These are phyloP conservation scores for Backusella psychrophila DNA, from an alignment of 192 early-diverging fungal genomes.

Conservation along the genomic window DNA sequence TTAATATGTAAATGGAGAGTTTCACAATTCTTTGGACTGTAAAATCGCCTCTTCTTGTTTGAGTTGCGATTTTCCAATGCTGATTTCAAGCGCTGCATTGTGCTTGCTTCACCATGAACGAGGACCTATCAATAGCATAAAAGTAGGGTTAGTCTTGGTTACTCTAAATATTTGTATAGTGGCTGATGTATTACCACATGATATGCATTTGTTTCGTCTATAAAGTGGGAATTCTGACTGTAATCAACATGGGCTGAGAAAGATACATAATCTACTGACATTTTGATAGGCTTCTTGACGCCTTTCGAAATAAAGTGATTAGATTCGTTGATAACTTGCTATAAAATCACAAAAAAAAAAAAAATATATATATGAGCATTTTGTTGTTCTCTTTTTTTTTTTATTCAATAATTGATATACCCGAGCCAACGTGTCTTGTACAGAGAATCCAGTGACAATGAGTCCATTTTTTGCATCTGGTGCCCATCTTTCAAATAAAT, in stretches of 20 bases:
- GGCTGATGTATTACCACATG: slow-evolving; percentile 64
- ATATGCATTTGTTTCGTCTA: slow-evolving; percentile 89
- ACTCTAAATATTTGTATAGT: background rate
- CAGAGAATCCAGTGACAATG: slow-evolving; percentile 95
- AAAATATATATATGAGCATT: background rate
- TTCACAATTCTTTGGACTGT: slow-evolving; percentile 87
- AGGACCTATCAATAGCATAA: slow-evolving; percentile 54
- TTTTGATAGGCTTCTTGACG: slow-evolving; percentile 67
- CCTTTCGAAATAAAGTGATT: slow-evolving; percentile 79
- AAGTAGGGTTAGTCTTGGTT: background rate
- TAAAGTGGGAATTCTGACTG: slow-evolving; percentile 93
- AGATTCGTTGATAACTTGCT: slow-evolving; percentile 76
- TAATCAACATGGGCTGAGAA: slow-evolving; percentile 99
- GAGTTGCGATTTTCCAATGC: slow-evolving; percentile 81
- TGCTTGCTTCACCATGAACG: slow-evolving; percentile 94
- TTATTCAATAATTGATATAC: slow-evolving; percentile 29
- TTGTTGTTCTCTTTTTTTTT: slow-evolving; percentile 1
- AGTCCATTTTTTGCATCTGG: slow-evolving; percentile 89
- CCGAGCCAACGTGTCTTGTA: slow-evolving; percentile 92
- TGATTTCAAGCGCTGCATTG: slow-evolving; percentile 88
- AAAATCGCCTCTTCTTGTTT: slow-evolving; percentile 77
- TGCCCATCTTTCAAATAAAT: slow-evolving; percentile 95
- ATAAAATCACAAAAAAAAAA: background rate
- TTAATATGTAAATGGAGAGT: slow-evolving; percentile 87
- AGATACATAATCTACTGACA: slow-evolving; percentile 91